Evolutionary conservation across 2,329 filamentous ascomycete species (phyloP), one percentile per base, ranked within the genome.

Genomic region (Berkeleyomyces rouxiae): DNA sequence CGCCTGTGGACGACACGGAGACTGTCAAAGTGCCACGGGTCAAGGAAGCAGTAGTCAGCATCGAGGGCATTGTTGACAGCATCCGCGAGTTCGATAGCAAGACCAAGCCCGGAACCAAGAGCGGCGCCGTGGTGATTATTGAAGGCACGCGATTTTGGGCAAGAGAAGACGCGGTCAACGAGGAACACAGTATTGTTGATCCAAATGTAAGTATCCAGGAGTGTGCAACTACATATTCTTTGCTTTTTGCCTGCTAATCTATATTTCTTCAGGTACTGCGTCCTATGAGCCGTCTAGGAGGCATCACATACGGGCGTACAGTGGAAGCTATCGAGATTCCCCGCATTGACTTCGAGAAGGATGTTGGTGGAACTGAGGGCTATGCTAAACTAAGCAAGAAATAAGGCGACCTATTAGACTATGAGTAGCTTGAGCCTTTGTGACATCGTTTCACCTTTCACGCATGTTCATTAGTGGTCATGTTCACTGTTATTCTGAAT

Each of bases 111-210:
- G 90, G 88, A 2, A 86, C 85, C 74, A 90, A 84, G 76, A 86
- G 86, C 0, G 83, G 86, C 0, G 85, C 86, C 3, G 70, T 96
- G 66, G 86, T 82, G 1, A 80, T 95, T 42, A 77, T 96, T 10
- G 90, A 96, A 74, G 92, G 90, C 0, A 84, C 87, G 42, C 79
- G 85, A 37, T 96, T 96, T 70, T 96, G 91, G 90, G 90, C 85
- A 1, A 76, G 91, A 61, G 89, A 95, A 71, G 92, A 96, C 74
- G 90, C 90, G 2, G 76, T 96, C 65, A 88, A 95, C 68, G 82
- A 88, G 70, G 85, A 90, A 7, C 80, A 78, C 69, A 89, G 83
- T 67, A 68, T 88, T 49, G 77, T 97, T 63, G 87, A 95, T 72
- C 82, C 88, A 9, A 79, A 75, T 61, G 82, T 85, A 70, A 74